A percentile compares a stretch with the other conserved stretches of the same genome.
phyloP scores from a whole-genome alignment of 257 asterid genomes.

The Solanum arcanum region DNA sequence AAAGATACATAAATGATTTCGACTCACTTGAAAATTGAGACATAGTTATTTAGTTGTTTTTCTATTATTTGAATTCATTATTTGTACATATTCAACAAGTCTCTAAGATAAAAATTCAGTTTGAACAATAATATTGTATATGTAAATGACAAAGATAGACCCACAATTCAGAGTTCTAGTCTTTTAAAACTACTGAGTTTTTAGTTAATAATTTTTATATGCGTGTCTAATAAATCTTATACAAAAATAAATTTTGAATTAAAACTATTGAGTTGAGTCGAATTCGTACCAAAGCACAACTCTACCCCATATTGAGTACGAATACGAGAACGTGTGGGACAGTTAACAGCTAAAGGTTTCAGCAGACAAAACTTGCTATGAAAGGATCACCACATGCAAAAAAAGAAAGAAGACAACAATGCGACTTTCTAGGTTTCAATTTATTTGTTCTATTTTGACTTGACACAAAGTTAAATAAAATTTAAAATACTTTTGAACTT shows the following conservation, averaged over 20 bases:
- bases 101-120: background rate
- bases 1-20: background rate
- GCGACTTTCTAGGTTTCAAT: background rate
- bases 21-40: background rate
- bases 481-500: background rate
- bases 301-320: background rate
- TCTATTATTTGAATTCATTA: background rate
- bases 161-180: background rate
- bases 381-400: background rate
- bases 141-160: background rate
- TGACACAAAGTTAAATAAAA: background rate
- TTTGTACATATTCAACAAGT: background rate
- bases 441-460: background rate
- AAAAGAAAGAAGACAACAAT: background rate
- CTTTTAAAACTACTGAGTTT: background rate
- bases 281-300: background rate
- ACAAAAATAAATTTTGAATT: background rate
- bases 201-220: background rate
- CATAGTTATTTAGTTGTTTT: background rate
- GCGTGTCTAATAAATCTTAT: background rate
- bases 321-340: background rate
- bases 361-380: background rate
- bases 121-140: background rate
- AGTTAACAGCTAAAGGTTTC: background rate
- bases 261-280: rapidly evolving